Percentiles rank a stretch among this genome's conserved stretches.
phyloP scores from a whole-genome alignment of 164 flowering plant species.

The Sedum album region DNA sequence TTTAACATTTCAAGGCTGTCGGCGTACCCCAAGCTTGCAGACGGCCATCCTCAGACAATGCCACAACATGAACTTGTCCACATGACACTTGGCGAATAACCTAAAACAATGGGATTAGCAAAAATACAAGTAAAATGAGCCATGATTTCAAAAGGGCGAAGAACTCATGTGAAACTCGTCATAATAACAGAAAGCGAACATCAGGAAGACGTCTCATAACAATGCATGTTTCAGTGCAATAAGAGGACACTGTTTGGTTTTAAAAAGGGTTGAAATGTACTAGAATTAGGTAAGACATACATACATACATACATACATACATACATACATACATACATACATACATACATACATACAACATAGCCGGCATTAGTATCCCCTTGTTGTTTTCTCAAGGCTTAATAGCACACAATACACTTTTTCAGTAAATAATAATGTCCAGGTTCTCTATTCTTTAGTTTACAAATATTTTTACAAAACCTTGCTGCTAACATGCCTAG shows the following conservation, averaged over 20 bases:
- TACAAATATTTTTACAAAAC: too few relatives aligned
- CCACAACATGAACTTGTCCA: slow-evolving; percentile 91
- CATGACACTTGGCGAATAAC: slow-evolving; percentile 84
- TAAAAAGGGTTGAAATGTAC: too few relatives aligned
- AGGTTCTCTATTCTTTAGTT: background rate
- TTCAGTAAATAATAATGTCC: too few relatives aligned
- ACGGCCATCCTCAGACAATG: slow-evolving; percentile 81
- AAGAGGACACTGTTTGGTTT: too few relatives aligned
- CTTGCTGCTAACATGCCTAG: slow-evolving; percentile 36
- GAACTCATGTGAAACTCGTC: background rate
- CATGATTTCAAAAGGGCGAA: background rate
- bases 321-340: too few relatives aligned
- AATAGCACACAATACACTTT: background rate
- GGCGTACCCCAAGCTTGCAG: slow-evolving; percentile 90
- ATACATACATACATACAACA: too few relatives aligned
- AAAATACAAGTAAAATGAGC: background rate
- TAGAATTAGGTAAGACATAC: too few relatives aligned
- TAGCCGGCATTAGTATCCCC: background rate
- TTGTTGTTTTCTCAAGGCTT: background rate
- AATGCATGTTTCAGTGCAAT: too few relatives aligned
- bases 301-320: too few relatives aligned
- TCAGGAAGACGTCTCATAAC: too few relatives aligned
- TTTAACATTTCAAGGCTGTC: background rate
- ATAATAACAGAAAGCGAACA: too few relatives aligned
- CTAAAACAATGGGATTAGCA: slow-evolving; percentile 26